Evolutionary conservation across 2,329 filamentous ascomycete genomes (phyloP).

Genomic region (Beauveria caledonica): DNA sequence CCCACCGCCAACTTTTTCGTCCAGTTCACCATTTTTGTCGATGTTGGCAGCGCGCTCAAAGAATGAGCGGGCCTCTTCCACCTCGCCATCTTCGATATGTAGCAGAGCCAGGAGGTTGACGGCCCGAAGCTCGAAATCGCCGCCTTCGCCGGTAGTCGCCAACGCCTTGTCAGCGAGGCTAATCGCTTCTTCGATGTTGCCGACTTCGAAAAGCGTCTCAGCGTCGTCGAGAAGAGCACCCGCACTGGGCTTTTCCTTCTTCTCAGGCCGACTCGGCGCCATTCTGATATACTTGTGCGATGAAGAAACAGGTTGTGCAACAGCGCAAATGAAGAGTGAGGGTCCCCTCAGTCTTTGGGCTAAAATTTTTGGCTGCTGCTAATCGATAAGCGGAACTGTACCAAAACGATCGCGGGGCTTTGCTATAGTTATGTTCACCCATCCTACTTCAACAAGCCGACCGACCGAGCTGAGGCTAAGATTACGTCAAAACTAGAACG

Average conservation of each 20-base stretch:
- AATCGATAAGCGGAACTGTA: conserved; percentile 11
- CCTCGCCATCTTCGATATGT: conserved; percentile 72
- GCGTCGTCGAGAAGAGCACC: conserved; percentile 30
- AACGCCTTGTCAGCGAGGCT: conserved; percentile 35
- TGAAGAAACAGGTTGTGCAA: neutral
- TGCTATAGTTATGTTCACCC: neutral
- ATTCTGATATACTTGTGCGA: conserved; percentile 19
- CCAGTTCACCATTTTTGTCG: conserved; percentile 64
- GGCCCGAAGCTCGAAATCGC: conserved; percentile 52
- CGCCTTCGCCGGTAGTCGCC: conserved; percentile 33
- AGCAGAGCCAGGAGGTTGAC: conserved; percentile 75
- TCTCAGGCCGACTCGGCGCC: conserved; percentile 34
- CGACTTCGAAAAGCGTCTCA: conserved; percentile 33
- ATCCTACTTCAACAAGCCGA: neutral
- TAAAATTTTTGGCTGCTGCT: conserved; percentile 9
- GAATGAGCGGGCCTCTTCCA: conserved; percentile 62
- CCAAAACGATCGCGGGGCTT: neutral
- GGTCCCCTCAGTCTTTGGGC: conserved; percentile 8
- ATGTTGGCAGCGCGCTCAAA: conserved; percentile 67
- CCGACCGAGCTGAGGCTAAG: neutral
- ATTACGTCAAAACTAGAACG: neutral
- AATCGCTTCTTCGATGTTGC: conserved; percentile 33
- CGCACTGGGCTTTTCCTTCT: conserved; percentile 26
- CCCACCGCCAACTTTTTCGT: conserved; percentile 68
- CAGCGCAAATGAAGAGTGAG: neutral